These are phyloP conservation scores for Calonectria pseudoreteaudii DNA, from an alignment of 2,329 filamentous ascomycete species.

Conservation along the genomic window DNA sequence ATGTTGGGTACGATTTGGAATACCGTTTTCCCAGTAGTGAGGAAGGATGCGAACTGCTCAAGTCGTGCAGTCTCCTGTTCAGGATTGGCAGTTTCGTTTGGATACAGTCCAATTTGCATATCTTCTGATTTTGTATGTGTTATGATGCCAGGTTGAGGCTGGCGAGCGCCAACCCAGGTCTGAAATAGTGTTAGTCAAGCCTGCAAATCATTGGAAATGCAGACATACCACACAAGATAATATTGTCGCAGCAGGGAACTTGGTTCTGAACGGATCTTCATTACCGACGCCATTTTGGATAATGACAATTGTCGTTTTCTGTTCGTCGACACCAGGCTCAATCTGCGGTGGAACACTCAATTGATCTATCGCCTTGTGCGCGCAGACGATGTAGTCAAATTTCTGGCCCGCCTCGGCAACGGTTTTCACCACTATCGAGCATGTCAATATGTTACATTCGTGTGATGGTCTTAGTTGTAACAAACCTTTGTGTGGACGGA, in stretches of 20 bases:
- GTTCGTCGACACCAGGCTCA: conserved; percentile 49
- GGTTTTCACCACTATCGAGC: conserved; percentile 23
- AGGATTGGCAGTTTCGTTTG: conserved; percentile 47
- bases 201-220: too few relatives aligned
- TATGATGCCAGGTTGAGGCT: conserved; percentile 61
- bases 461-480: background rate
- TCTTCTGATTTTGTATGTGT: conserved; percentile 64
- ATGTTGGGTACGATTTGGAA: conserved; percentile 64
- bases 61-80: conserved; percentile 52
- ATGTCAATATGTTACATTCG: background rate
- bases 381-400: conserved; percentile 39
- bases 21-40: conserved; percentile 56
- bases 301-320: conserved; percentile 65
- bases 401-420: conserved; percentile 23
- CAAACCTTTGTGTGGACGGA: conserved; percentile 57
- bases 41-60: conserved; percentile 52
- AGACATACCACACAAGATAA: conserved; percentile 65
- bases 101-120: conserved; percentile 66
- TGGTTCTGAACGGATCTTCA: conserved; percentile 63
- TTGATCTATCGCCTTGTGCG: conserved; percentile 38
- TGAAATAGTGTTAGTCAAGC: conserved; percentile 30
- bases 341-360: conserved; percentile 34
- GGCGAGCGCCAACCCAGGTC: conserved; percentile 66
- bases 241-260: conserved; percentile 64
- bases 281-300: conserved; percentile 73